Evolutionary conservation across 352 stramenopile genomes (phyloP).

Genomic region (Elongisporangium prolatum): DNA sequence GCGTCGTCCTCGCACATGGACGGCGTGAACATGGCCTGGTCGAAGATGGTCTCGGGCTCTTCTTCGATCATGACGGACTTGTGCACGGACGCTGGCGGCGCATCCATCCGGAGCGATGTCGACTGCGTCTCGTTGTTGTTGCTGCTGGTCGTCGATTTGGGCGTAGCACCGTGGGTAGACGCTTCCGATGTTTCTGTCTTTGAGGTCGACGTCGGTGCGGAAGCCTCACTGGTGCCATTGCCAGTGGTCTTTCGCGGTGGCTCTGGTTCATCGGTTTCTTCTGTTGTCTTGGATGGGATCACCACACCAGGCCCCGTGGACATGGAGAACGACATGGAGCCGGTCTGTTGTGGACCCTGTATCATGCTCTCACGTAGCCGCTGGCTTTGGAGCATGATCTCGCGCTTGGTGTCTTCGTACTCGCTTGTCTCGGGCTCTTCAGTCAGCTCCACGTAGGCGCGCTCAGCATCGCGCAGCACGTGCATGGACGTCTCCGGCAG

Average conservation of each 20-base stretch:
- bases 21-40: conserved; percentile 21
- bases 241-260: background rate
- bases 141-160: background rate
- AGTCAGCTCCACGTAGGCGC: conserved; percentile 60
- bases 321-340: conserved; percentile 2
- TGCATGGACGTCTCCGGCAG: conserved; percentile 40
- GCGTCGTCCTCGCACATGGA: conserved; percentile 34
- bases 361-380: conserved; percentile 74
- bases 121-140: background rate
- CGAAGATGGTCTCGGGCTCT: conserved; percentile 6
- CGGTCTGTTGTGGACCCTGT: conserved; percentile 17
- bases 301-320: background rate
- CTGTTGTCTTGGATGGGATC: background rate
- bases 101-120: background rate
- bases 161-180: background rate
- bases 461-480: conserved; percentile 64
- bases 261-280: background rate
- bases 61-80: conserved; percentile 3
- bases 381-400: conserved; percentile 74
- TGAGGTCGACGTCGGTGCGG: background rate
- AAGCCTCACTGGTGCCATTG: background rate
- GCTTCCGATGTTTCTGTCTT: background rate
- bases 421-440: conserved; percentile 56
- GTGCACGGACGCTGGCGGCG: background rate
- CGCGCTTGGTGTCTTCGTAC: conserved; percentile 68